A percentile compares a stretch with the other conserved stretches of the same genome.
Evolutionary conservation across 345 rosid species (phyloP).

Genomic region (Pistacia integerrima): DNA sequence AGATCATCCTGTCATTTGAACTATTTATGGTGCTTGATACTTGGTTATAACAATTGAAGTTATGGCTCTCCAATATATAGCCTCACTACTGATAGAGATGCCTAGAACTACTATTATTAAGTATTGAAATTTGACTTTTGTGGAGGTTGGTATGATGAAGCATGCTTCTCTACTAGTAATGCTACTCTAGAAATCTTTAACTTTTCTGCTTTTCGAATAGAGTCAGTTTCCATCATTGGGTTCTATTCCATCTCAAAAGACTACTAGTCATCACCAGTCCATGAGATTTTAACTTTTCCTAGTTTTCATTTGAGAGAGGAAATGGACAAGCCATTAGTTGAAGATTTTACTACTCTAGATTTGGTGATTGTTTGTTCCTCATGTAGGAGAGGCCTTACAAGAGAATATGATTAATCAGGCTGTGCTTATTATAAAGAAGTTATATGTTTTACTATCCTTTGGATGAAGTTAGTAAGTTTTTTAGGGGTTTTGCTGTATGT

Average conservation of each 20-base stretch:
- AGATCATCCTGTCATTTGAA: neutral
- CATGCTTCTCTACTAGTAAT: neutral
- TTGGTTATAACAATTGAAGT: neutral
- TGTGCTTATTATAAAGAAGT: neutral
- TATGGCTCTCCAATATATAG: neutral
- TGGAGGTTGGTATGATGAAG: neutral
- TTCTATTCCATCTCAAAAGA: neutral
- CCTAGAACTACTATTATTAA: no score
- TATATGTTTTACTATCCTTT: neutral
- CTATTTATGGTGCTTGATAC: neutral
- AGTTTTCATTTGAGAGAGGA: slow-evolving; percentile 4
- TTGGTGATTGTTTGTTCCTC: neutral
- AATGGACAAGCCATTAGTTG: neutral
- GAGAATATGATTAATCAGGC: neutral
- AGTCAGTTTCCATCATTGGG: neutral
- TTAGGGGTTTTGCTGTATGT: neutral
- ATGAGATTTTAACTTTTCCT: neutral
- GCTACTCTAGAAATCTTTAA: neutral
- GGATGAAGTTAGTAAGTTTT: neutral
- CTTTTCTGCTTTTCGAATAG: neutral
- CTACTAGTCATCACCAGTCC: neutral
- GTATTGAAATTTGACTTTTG: neutral
- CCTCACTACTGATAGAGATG: neutral
- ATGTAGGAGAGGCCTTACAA: neutral
- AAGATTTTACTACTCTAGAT: neutral